Percentiles rank a stretch among this genome's conserved stretches.
Conservation (phyloP, 805 yeast genomes). For the Metschnikowia henanensis region DNA sequence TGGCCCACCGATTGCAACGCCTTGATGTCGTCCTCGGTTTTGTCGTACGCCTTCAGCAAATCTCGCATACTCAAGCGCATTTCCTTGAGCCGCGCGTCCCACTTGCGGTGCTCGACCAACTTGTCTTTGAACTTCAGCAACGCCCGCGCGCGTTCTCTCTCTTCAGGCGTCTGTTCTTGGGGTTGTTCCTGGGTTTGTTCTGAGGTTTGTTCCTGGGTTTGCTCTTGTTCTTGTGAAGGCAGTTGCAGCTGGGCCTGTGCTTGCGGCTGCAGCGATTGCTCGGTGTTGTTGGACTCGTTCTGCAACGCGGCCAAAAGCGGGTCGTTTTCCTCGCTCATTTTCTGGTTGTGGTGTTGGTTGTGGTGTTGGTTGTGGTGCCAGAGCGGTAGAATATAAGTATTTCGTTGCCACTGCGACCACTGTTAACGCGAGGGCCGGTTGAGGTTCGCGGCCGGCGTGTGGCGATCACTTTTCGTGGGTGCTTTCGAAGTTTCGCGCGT, state of each 20-base stretch:
- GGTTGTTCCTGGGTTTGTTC: background rate
- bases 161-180: slow-evolving; percentile 33
- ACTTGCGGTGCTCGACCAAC: slow-evolving; percentile 87
- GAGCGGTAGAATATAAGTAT: background rate
- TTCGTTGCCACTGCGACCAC: slow-evolving; percentile 10
- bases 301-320: slow-evolving; percentile 71
- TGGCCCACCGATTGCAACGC: slow-evolving; percentile 98
- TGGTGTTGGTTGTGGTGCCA: background rate
- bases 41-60: slow-evolving; percentile 78
- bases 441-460: slow-evolving; percentile 3
- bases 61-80: slow-evolving; percentile 81
- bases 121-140: slow-evolving; percentile 78
- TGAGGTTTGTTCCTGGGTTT: slow-evolving; percentile 8
- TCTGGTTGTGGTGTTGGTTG: slow-evolving; percentile 15
- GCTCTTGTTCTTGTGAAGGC: slow-evolving; percentile 19
- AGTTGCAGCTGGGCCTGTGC: slow-evolving; percentile 19
- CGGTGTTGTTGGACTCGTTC: slow-evolving; percentile 24
- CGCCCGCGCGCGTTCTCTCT: slow-evolving; percentile 77
- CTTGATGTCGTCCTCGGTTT: slow-evolving; percentile 95
- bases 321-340: slow-evolving; percentile 64
- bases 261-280: background rate
- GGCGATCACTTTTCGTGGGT: slow-evolving; percentile 7
- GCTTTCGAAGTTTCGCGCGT: too few relatives aligned
- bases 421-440: background rate
- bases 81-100: slow-evolving; percentile 89